Evolutionary conservation across 108 stramenopile species (phyloP), one percentile per base, ranked within the genome.

Genomic region (Nitzschia sp.): DNA sequence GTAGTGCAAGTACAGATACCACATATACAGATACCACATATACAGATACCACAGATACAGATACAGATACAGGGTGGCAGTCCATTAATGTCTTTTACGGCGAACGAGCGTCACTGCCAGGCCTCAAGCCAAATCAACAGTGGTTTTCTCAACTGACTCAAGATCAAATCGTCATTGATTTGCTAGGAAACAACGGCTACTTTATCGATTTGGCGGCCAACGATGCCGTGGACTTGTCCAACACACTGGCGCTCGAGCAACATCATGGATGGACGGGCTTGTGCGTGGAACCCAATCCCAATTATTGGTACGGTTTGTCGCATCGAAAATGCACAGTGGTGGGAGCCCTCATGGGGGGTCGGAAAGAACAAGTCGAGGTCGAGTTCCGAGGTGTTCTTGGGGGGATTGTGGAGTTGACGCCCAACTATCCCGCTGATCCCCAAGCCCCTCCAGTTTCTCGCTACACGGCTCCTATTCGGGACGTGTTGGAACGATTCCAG

Each of bases 191-290:
- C 21, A 56, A 72, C 2, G 80, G 80, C 3, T 88, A 70, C 55
- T 88, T 88, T 58, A 36, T 88, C 30, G 87, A 88, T 72, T 60
- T 88, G 53, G 87, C 87, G 4, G 79, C 87, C 47, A 85, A 88
- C 53, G 81, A 88, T 53, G 81, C 87, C 26, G 47, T 66, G 3
- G 36, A 66, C 1, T 52, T 71, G 2, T 71, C 77, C 29, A 88
- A 88, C 47, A 85, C 87, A 16, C 57, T 80, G 15, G 66, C 62
- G 16, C 59, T 88, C 16, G 87, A 88, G 54, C 57, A 59, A 35
- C 47, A 70, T 33, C 47, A 70, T 33, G 77, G 68, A 48, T 85
- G 84, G 84, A 66, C 58, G 3, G 84, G 84, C 2, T 66, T 85
- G 27, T 85, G 84, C 52, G 45, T 85, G 36, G 86, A 84, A 74